Evolutionary conservation across 2,329 filamentous ascomycete species (phyloP).

Genomic region (Alternaria arborescens): DNA sequence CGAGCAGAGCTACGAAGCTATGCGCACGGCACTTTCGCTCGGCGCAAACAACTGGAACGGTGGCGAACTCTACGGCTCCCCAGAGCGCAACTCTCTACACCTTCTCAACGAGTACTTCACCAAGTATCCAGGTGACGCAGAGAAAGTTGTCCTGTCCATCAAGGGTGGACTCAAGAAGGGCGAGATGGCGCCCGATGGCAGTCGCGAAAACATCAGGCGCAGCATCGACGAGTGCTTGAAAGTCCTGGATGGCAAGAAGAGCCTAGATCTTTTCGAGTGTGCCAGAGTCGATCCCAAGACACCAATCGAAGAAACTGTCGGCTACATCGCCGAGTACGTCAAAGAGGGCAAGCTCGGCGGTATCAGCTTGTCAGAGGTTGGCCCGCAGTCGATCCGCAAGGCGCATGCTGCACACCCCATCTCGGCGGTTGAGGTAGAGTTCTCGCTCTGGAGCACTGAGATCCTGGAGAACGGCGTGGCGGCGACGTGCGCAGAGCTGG

Average conservation of each 20-base stretch:
- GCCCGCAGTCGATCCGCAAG: slow-evolving; percentile 56
- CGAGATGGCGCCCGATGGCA: slow-evolving; percentile 51
- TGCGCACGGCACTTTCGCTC: slow-evolving; percentile 53
- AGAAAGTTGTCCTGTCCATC: slow-evolving; percentile 61
- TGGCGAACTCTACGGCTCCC: slow-evolving; percentile 59
- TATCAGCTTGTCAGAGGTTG: slow-evolving; percentile 57
- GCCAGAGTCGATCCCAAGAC: slow-evolving; percentile 56
- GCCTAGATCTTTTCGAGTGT: slow-evolving; percentile 59
- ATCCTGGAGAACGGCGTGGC: slow-evolving; percentile 67
- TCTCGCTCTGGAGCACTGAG: slow-evolving; percentile 65
- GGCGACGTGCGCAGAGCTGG: slow-evolving; percentile 65
- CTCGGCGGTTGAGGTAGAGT: slow-evolving; percentile 67
- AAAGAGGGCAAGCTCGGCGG: slow-evolving; percentile 57
- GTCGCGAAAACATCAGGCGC: slow-evolving; percentile 51
- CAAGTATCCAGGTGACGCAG: slow-evolving; percentile 60
- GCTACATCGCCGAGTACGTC: slow-evolving; percentile 51
- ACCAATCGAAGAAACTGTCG: slow-evolving; percentile 57
- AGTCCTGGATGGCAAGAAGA: slow-evolving; percentile 58
- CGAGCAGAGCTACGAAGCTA: slow-evolving; percentile 54
- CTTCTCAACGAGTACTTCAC: slow-evolving; percentile 61
- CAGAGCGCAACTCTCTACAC: slow-evolving; percentile 58
- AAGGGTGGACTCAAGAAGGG: slow-evolving; percentile 56
- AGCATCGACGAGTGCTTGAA: slow-evolving; percentile 58
- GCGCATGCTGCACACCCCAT: slow-evolving; percentile 64
- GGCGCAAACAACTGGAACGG: slow-evolving; percentile 62